Conservation (phyloP, 2,329 filamentous ascomycete genomes). For the Ilyonectria sp. region DNA sequence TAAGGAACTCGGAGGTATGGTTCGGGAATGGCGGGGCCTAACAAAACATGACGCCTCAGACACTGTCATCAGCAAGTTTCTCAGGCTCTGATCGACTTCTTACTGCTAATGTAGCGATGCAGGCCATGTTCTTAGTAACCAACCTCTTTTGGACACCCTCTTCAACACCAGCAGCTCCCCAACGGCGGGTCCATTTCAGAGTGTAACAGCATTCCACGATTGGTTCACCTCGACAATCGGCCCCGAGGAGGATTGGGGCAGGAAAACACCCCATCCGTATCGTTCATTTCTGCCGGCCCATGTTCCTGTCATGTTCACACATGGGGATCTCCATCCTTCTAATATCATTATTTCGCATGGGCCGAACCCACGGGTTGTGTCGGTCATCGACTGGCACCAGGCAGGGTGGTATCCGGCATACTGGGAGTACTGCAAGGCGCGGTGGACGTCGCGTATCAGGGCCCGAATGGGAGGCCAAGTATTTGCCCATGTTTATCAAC, state of each 20-base stretch:
- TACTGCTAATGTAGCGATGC: neutral
- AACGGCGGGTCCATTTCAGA: constrained; percentile 13
- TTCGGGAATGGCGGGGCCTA: constrained; percentile 38
- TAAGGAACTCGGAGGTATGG: constrained; percentile 47
- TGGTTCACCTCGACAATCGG: constrained; percentile 4
- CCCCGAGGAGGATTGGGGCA: neutral
- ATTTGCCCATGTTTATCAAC: constrained; percentile 51
- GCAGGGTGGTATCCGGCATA: constrained; percentile 53
- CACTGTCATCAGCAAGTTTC: constrained; percentile 38
- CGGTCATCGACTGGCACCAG: constrained; percentile 50
- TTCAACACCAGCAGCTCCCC: constrained; percentile 22
- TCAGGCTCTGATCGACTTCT: neutral
- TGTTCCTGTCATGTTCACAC: constrained; percentile 44
- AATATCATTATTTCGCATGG: constrained; percentile 46
- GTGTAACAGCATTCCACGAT: constrained; percentile 50
- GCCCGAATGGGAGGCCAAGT: constrained; percentile 52
- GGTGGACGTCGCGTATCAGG: constrained; percentile 39
- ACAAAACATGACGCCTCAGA: constrained; percentile 29
- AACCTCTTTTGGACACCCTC: constrained; percentile 52
- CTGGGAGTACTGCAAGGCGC: constrained; percentile 52
- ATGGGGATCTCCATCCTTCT: constrained; percentile 44
- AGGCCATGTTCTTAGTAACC: constrained; percentile 50
- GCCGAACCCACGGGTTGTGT: constrained; percentile 36
- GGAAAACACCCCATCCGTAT: neutral
- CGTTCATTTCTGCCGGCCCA: constrained; percentile 19